Percentiles rank a stretch among this genome's conserved stretches.
These are phyloP conservation scores for Thalassiosira profunda DNA, from an alignment of 108 stramenopile species.

Conservation along the genomic window DNA sequence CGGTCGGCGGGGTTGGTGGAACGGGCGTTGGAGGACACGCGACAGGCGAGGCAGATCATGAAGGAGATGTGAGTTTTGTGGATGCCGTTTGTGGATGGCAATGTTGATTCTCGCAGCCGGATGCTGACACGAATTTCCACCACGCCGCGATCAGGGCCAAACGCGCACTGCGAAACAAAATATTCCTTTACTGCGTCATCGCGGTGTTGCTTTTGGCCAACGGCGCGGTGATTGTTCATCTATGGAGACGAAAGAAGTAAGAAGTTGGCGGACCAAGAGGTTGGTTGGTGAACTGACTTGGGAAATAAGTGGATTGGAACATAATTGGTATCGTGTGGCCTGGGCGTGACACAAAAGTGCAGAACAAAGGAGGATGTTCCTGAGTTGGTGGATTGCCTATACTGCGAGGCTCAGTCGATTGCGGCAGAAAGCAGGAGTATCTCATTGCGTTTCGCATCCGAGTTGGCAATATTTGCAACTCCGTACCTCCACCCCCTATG, in stretches of 20 bases:
- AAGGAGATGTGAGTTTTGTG: slow-evolving; percentile 50
- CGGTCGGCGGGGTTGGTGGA: slow-evolving; percentile 49
- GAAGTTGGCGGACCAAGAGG: no score
- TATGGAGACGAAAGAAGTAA: slow-evolving; percentile 27
- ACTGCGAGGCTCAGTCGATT: no score
- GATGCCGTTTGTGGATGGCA: background rate
- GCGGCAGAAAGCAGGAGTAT: no score
- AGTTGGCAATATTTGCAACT: no score
- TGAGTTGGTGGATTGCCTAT: no score
- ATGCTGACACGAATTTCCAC: background rate
- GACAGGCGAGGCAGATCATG: slow-evolving; percentile 68
- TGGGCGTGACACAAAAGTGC: no score
- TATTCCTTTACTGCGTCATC: slow-evolving; percentile 66
- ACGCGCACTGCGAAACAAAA: slow-evolving; percentile 65
- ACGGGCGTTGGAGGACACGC: slow-evolving; percentile 49
- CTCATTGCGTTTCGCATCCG: no score
- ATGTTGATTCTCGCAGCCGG: background rate
- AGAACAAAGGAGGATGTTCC: no score
- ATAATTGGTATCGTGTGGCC: no score
- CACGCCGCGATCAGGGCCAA: slow-evolving; percentile 30
- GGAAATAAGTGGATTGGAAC: no score
- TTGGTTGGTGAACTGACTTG: no score
- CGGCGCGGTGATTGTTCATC: slow-evolving; percentile 36
- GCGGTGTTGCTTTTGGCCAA: slow-evolving; percentile 61
- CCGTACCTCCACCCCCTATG: no score